These are phyloP conservation scores for Ambrosiella beaveri DNA, from an alignment of 2,329 filamentous ascomycete species.

Conservation along the genomic window DNA sequence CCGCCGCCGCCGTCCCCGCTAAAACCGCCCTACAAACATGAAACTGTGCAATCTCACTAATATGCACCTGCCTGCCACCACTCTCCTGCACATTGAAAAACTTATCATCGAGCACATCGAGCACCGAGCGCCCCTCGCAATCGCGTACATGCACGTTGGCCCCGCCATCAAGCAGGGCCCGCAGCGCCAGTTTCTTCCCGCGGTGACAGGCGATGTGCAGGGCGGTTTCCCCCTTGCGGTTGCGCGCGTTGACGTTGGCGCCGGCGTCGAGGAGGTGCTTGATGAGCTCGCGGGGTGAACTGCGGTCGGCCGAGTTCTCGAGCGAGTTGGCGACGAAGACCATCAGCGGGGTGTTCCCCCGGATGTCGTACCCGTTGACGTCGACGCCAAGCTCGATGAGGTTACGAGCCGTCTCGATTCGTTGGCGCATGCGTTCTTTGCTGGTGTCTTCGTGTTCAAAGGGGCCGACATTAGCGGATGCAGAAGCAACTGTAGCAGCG, in stretches of 20 bases:
- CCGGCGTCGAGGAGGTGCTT: constrained; percentile 25
- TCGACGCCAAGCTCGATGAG: constrained; percentile 26
- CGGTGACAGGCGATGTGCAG: constrained; percentile 35
- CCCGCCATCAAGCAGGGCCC: constrained; percentile 27
- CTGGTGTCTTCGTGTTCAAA: constrained; percentile 8
- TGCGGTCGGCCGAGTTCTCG: constrained; percentile 26
- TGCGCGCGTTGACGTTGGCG: constrained; percentile 32
- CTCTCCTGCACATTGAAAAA: constrained; percentile 20
- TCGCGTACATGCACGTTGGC: constrained; percentile 33
- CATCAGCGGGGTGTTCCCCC: constrained; percentile 38
- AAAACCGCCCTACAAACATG: constrained; percentile 31
- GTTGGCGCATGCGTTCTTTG: constrained; percentile 17
- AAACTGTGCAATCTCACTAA: constrained; percentile 19
- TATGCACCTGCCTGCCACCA: constrained; percentile 20
- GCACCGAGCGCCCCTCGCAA: constrained; percentile 25
- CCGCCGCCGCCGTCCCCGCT: constrained; percentile 21
- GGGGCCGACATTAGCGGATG: constrained; percentile 11
- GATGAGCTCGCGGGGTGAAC: constrained; percentile 25
- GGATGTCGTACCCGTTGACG: constrained; percentile 33
- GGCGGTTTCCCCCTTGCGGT: constrained; percentile 36
- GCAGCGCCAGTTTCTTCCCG: constrained; percentile 34
- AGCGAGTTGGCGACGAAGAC: constrained; percentile 33
- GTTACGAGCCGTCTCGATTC: constrained; percentile 16
- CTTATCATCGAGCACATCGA: constrained; percentile 29
- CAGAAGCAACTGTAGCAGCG: constrained; percentile 9